Base-by-base conservation (phyloP, 371 early-diverging fungal genomes). In the Lichtheimia ornata region DNA sequence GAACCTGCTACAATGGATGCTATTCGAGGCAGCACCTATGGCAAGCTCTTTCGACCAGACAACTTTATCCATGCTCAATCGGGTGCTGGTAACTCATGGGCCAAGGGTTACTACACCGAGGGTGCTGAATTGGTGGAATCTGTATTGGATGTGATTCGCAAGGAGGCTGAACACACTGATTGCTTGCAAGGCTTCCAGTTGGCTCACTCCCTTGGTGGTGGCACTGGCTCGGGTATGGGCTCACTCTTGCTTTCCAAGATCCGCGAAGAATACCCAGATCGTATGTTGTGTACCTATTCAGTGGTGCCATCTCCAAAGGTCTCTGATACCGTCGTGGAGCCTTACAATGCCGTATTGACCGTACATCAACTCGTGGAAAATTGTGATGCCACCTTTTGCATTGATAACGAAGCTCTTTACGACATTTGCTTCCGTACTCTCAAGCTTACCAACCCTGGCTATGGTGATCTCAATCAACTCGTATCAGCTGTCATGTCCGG, bases 1-100 rank as follows among this genome's bases (percentile, higher is more conserved):
- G 99, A 99, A 85, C 99, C 99, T 49, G 99, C 98, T 60, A 98
- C 99, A 62, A 97, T 99, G 93, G 99, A 99, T 73, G 87, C 94
- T 44, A 90, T 98, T 69, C 92, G 87, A 72, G 70, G 86, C 50
- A 80, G 91, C 53, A 80, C 86, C 44, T 88, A 86, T 63, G 91
- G 90, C 49, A 75, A 84, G 53, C 81, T 95, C 47, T 95, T 89
- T 84, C 87, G 94, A 57, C 96, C 96, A 57, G 96, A 95, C 67
- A 94, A 93, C 81, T 92, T 93, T 62, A 81, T 94, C 55, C 86
- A 85, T 78, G 94, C 92, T 22, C 91, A 93, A 71, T 88, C 84
- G 61, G 96, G 94, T 64, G 96, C 96, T 56, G 96, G 94, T 71
- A 95, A 94, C 78, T 94, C 94, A 69, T 94, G 94, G 94, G 96